A percentile compares a stretch with the other conserved stretches of the same genome.
Conservation (phyloP, 2,329 filamentous ascomycete genomes). For the Coleophoma cylindrospora region DNA sequence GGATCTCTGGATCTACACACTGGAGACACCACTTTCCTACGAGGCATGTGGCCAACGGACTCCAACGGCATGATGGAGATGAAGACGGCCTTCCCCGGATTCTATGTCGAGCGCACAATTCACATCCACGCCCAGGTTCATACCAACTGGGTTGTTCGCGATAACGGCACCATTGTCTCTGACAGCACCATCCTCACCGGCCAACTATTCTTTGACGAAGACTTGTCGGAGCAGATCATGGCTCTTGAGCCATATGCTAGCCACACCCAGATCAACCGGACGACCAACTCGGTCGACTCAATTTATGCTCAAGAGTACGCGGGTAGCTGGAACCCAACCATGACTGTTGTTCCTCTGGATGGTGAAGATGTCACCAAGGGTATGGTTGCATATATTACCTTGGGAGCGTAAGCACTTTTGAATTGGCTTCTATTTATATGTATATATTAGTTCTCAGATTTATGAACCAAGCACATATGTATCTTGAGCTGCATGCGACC, state of each 20-base stretch:
- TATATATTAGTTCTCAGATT: too few relatives aligned
- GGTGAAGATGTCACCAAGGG: constrained; percentile 29
- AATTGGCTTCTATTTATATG: too few relatives aligned
- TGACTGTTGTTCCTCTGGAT: constrained; percentile 28
- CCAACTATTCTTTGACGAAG: constrained; percentile 61
- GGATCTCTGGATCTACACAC: constrained; percentile 19
- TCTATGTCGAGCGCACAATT: constrained; percentile 36
- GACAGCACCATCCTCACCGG: constrained; percentile 46
- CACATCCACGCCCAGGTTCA: constrained; percentile 46
- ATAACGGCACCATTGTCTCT: constrained; percentile 42
- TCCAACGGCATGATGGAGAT: constrained; percentile 35
- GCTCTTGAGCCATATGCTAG: constrained; percentile 37
- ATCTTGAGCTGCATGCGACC: too few relatives aligned
- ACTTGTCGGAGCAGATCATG: constrained; percentile 46
- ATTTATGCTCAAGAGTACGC: neutral
- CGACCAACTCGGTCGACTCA: constrained; percentile 21
- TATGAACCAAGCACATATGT: too few relatives aligned
- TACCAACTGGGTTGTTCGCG: constrained; percentile 26
- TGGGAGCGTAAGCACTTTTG: constrained; percentile 13
- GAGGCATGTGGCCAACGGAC: constrained; percentile 36
- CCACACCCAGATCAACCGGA: constrained; percentile 38
- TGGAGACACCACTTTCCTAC: constrained; percentile 32
- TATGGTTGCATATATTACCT: constrained; percentile 30
- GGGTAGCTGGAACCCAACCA: constrained; percentile 25
- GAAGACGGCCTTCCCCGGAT: constrained; percentile 36